Percentiles rank a stretch among this genome's conserved stretches.
Evolutionary conservation across 208 protist genomes (phyloP).

Genomic region (Trichomonas tenax): DNA sequence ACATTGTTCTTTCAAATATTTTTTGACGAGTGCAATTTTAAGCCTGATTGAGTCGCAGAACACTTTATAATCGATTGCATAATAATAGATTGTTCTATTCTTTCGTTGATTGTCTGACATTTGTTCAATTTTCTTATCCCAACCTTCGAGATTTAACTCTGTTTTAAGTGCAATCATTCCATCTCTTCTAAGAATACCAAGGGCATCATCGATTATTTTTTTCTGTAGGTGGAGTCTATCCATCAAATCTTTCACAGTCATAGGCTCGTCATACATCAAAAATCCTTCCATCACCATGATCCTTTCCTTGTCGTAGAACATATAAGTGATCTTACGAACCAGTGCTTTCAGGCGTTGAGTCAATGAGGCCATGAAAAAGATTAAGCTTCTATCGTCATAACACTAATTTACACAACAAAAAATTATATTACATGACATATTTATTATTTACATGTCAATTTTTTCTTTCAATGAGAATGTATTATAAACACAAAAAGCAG

Average conservation of each 20-base stretch:
- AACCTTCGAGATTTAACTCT: background rate
- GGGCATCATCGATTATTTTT: background rate
- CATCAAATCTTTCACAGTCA: background rate
- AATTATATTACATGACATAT: too few relatives aligned
- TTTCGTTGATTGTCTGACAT: background rate
- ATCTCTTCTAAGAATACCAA: background rate
- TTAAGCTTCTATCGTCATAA: too few relatives aligned
- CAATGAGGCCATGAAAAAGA: background rate
- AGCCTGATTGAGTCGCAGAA: background rate
- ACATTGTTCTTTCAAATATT: background rate
- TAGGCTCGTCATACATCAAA: background rate
- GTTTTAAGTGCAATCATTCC: background rate
- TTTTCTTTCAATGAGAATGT: background rate
- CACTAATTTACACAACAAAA: too few relatives aligned
- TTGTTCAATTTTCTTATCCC: background rate
- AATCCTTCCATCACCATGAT: background rate
- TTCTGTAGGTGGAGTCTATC: background rate
- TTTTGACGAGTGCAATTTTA: background rate
- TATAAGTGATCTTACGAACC: background rate
- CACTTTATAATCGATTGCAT: background rate
- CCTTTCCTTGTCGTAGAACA: background rate
- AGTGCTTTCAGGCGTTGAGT: background rate
- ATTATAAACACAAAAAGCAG: background rate
- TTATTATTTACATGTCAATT: too few relatives aligned
- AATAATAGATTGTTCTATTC: background rate